Base-by-base conservation (phyloP, 169 alveolate species). In the Babesia bovis region DNA sequence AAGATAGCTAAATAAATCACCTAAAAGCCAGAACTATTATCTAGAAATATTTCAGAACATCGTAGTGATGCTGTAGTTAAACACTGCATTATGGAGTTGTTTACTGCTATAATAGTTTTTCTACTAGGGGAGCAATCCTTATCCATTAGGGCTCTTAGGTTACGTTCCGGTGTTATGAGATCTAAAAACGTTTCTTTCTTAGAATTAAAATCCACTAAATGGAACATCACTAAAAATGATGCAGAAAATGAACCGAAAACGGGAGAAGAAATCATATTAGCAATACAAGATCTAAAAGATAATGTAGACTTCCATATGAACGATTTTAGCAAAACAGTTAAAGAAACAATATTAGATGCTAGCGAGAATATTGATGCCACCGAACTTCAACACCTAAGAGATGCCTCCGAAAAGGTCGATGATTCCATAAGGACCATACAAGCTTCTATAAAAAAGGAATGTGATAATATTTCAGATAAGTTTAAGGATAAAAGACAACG, bases 281-380 rank as follows among this genome's bases (percentile, higher is more conserved):
- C 57, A 45, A 60, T 78, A 36, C 74, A 61, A 32, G 87, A 78
- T 30, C 66, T 70, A 30, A 78, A 61, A 51, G 87, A 78, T 66
- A 58, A 57, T 28, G 69, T 78, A 19, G 82, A 78, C 59, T 78
- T 78, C 41, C 82, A 78, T 60, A 52, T 78, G 53, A 33, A 52
- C 36, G 19, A 78, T 30, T 69, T 78, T 47, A 38, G 13, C 44
- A 28, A 55, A 3, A 36, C 45, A 21, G 58, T 78, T 5, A 68
- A 78, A 41, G 58, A 26, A 36, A 45, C 33, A 23, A 33, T 78
- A 32, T n/a, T 33, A 21, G 28, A 36, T 25, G 57, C 61, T 0
- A 70, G 28, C 17, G 83, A 66, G 32, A 60, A 47, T 26, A 30
- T 78, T 10, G 83, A 68, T 52, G 41, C 72, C 42, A 32, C 67